phyloP scores from a whole-genome alignment of 1,284 basidiomycete species.

The Ceratobasidium papillatum region DNA sequence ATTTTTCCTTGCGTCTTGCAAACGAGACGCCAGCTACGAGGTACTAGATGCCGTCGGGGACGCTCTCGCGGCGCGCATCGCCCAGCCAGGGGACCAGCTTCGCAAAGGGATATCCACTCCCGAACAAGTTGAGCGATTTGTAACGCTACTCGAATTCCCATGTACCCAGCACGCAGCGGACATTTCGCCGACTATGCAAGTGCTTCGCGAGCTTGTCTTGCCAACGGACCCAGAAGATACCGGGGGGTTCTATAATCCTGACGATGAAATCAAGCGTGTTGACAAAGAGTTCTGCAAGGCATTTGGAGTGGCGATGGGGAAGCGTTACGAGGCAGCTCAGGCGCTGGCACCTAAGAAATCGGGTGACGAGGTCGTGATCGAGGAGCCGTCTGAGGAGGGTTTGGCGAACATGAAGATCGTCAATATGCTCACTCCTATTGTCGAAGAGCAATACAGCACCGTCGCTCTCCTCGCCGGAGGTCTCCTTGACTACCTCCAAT shows the following conservation, averaged over 20 bases:
- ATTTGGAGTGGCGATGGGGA: slow-evolving; percentile 3
- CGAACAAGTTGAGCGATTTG: slow-evolving; percentile 15
- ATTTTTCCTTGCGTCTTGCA: slow-evolving; percentile 19
- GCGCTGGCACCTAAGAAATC: slow-evolving; percentile 4
- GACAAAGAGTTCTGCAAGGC: slow-evolving; percentile 1
- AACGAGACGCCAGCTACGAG: background rate
- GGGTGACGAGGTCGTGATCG: background rate
- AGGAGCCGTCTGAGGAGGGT: slow-evolving; percentile 23
- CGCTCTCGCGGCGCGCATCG: slow-evolving; percentile 13
- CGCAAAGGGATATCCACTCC: slow-evolving; percentile 29
- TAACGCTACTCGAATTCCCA: slow-evolving; percentile 9
- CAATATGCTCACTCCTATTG: slow-evolving; percentile 1
- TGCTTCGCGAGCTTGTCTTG: slow-evolving; percentile 24
- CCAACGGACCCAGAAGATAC: slow-evolving; percentile 15
- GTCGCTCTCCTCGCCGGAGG: slow-evolving; percentile 1
- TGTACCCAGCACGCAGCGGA: slow-evolving; percentile 6
- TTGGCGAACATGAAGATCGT: slow-evolving; percentile 34
- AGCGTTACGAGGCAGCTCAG: slow-evolving; percentile 12
- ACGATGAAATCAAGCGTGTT: slow-evolving; percentile 9
- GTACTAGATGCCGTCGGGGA: slow-evolving; percentile 9
- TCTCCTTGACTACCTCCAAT: slow-evolving; percentile 20
- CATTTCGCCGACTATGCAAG: slow-evolving; percentile 6
- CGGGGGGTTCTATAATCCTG: background rate
- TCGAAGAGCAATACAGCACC: slow-evolving; percentile 21
- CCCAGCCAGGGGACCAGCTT: slow-evolving; percentile 8